These are phyloP conservation scores for Fusarium equiseti DNA, from an alignment of 2,329 filamentous ascomycete species.

Conservation along the genomic window DNA sequence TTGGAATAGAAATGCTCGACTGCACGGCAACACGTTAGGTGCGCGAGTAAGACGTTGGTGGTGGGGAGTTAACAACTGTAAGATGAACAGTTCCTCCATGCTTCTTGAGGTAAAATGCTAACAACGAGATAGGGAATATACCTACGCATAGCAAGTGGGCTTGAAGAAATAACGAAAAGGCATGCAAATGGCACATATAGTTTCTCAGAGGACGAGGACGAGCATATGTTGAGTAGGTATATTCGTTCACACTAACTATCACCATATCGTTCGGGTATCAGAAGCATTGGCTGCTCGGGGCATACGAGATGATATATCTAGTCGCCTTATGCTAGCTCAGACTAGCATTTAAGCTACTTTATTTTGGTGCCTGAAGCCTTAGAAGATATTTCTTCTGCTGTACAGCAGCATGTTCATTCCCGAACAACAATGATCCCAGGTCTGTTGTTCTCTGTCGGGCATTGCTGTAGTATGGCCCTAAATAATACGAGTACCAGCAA, in stretches of 20 bases:
- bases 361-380: neutral
- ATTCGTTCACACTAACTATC: neutral
- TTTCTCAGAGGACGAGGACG: conserved; percentile 27
- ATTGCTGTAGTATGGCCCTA: conserved; percentile 4
- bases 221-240: conserved; percentile 10
- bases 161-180: neutral
- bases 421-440: neutral
- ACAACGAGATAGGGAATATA: conserved; percentile 66
- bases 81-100: neutral
- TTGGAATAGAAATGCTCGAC: conserved; percentile 84
- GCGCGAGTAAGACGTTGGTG: conserved; percentile 89
- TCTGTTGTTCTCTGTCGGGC: neutral
- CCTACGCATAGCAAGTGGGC: conserved; percentile 55
- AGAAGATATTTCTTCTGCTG: neutral
- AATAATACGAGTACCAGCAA: neutral
- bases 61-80: conserved; percentile 89
- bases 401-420: neutral
- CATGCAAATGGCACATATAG: conserved; percentile 7
- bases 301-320: neutral
- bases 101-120: neutral
- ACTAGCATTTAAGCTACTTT: neutral
- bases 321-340: neutral
- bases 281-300: neutral
- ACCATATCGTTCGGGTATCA: neutral
- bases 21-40: conserved; percentile 82